A percentile compares a stretch with the other conserved stretches of the same genome.
These are phyloP conservation scores for Rhodotorula sp. DNA, from an alignment of 1,284 basidiomycete species.

Conservation along the genomic window DNA sequence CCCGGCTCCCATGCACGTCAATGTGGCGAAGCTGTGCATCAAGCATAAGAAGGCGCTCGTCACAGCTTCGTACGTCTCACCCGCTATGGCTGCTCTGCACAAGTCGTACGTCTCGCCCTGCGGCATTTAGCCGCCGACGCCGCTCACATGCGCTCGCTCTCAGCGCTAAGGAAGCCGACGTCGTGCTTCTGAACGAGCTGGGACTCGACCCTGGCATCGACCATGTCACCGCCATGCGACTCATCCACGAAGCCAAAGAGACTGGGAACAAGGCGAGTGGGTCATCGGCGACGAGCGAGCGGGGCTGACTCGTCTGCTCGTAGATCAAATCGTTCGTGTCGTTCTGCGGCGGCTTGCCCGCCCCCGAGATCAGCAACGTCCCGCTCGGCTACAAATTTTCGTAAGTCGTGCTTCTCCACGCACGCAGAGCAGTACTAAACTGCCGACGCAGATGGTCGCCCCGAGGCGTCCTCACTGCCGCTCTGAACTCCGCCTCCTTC, in stretches of 20 bases:
- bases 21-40: conserved; percentile 75
- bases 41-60: conserved; percentile 72
- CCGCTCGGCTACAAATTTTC: conserved; percentile 84
- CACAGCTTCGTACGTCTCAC: conserved; percentile 88
- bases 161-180: conserved; percentile 66
- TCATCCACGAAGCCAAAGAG: conserved; percentile 61
- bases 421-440: not conserved
- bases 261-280: conserved; percentile 52
- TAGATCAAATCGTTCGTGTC: conserved; percentile 75
- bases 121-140: accelerated
- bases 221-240: conserved; percentile 81
- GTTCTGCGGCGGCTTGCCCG: conserved; percentile 90
- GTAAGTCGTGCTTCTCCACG: conserved; percentile 6
- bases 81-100: conserved; percentile 71
- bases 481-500: conserved; percentile 73
- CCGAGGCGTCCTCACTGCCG: conserved; percentile 78
- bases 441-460: conserved; percentile 66
- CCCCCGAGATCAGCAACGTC: conserved; percentile 62
- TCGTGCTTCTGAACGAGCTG: conserved; percentile 86
- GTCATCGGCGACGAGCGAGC: too few species aligned
- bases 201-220: conserved; percentile 95
- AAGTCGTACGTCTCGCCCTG: conserved; percentile 55
- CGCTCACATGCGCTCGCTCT: not conserved
- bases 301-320: not conserved
- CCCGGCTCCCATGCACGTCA: conserved; percentile 73